These are phyloP conservation scores for Plasmodium fragile DNA, from an alignment of 169 alveolate genomes.

Conservation along the genomic window DNA sequence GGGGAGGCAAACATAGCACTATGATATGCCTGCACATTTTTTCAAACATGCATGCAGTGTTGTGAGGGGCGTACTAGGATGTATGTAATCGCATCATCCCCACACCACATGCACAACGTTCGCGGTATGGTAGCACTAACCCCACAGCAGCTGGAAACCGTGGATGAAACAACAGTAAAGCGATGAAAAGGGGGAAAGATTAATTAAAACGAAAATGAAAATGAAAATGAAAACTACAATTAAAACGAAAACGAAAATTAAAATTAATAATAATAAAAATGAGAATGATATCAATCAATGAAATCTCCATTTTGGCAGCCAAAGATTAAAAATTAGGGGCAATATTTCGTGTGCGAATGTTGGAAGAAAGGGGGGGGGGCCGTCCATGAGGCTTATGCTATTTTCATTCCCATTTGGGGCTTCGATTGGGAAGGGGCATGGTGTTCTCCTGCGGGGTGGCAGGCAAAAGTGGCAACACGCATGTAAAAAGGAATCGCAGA, in stretches of 20 bases:
- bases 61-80: background rate
- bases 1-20: background rate
- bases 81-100: background rate
- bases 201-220: background rate
- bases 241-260: slow-evolving; percentile 8
- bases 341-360: background rate
- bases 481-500: background rate
- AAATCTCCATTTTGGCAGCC: background rate
- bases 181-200: background rate
- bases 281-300: background rate
- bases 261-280: background rate
- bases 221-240: slow-evolving; percentile 3
- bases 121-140: background rate
- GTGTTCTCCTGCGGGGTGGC: slow-evolving; percentile 49
- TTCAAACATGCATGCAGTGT: background rate
- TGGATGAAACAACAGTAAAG: background rate
- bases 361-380: background rate
- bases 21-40: background rate
- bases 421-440: slow-evolving; percentile 75
- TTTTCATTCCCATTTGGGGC: slow-evolving; percentile 73
- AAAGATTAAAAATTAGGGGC: slow-evolving; percentile 11
- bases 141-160: background rate
- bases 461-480: background rate
- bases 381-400: slow-evolving; percentile 33
- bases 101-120: background rate